These are phyloP conservation scores for Excoecaria agallocha DNA, from an alignment of 345 rosid genomes.

Conservation along the genomic window DNA sequence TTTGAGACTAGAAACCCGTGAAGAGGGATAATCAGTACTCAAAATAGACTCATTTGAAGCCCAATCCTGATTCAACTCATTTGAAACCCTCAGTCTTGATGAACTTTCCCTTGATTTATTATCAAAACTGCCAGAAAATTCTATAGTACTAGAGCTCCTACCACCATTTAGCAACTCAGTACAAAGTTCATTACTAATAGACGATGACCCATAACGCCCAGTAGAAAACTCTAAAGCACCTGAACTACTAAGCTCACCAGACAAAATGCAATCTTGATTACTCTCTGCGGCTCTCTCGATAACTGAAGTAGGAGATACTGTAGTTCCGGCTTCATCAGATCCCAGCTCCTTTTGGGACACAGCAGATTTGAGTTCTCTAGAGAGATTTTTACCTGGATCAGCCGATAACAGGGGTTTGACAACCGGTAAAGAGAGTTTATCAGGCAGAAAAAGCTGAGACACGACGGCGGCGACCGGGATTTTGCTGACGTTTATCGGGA, in stretches of 20 bases:
- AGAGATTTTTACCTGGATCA: conserved; percentile 43
- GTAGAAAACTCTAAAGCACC: conserved; percentile 44
- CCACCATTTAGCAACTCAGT: conserved; percentile 29
- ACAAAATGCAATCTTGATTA: conserved; percentile 38
- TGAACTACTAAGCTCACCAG: conserved; percentile 65
- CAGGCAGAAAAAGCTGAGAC: conserved; percentile 56
- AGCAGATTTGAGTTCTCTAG: conserved; percentile 38
- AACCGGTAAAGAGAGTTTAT: conserved; percentile 64
- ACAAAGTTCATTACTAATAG: conserved; percentile 38
- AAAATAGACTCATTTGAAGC: conserved; percentile 72
- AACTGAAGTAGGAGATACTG: conserved; percentile 45
- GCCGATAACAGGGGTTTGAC: conserved; percentile 64
- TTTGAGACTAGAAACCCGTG: conserved; percentile 56
- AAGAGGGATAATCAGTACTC: conserved; percentile 89
- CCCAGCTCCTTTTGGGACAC: conserved; percentile 30
- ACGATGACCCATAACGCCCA: conserved; percentile 31
- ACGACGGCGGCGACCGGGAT: conserved; percentile 98
- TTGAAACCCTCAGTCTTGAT: conserved; percentile 40
- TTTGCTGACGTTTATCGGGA: conserved; percentile 75
- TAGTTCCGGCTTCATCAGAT: conserved; percentile 21
- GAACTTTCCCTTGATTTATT: conserved; percentile 53
- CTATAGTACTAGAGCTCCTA: conserved; percentile 37
- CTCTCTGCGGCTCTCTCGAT: conserved; percentile 39
- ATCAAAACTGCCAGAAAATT: conserved; percentile 61
- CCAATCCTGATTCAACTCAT: conserved; percentile 67